Evolutionary conservation across 345 rosid genomes (phyloP), one percentile per base, ranked within the genome.

Genomic region (Eucalyptus tenuipes): DNA sequence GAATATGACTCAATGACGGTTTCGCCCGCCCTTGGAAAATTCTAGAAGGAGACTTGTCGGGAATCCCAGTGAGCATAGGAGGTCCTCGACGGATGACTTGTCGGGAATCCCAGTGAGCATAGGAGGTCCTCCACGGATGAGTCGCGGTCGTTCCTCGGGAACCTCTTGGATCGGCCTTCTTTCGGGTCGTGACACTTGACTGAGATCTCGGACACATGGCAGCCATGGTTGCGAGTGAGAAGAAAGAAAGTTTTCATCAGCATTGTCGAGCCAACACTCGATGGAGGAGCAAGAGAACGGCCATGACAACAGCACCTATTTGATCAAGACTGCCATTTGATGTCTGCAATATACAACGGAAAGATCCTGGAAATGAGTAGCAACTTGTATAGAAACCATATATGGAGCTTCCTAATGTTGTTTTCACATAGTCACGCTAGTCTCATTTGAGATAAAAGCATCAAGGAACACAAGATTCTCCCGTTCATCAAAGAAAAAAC

Each of bases 341-440:
- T 13, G 68, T 59, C 68, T 27, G 68, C 16, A 27, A 95, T 29
- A 89, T 86, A 75, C 92, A 95, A 89, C 89, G 93, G 71, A 94
- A 94, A 59, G 90, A 91, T 64, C 52, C 66, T 16, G 40, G 40
- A n/a, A 66, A 31, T 15, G 40, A 66, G 40, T 17, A 15, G 79
- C 22, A 17, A 31, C 11, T 31, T 7, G 3, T 3, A 31, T 17
- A 8, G 10, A 66, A 66, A 31, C 79, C 40, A 31, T 66, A 31
- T 7, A 66, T 66, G 80, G 81, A 71, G 81, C 81, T 33, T 71
- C 81, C 81, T 17, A 71, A 71, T 71, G 81, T 33, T 17, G 44
- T 17, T 10, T 33, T 71, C 81, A 17, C 25, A 68, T 6, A 61
- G 42, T 31, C 79, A 16, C 42, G 31, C 20, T 68, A 16, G 79